These are phyloP conservation scores for Verbena officinalis DNA, from an alignment of 257 asterid genomes.

Conservation along the genomic window DNA sequence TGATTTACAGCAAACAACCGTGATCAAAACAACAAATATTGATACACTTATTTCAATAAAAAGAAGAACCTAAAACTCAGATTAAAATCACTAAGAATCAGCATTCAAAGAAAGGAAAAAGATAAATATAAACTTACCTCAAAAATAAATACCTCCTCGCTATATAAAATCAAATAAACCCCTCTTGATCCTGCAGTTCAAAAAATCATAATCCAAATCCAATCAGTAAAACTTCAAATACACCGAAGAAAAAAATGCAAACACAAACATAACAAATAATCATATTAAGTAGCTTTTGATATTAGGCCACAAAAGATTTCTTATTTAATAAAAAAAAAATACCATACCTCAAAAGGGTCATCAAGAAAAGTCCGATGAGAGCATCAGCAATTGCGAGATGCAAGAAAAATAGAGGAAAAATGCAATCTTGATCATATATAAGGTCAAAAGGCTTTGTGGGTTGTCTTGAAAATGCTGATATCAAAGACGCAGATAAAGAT, in stretches of 20 bases:
- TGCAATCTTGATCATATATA: slow-evolving; percentile 28
- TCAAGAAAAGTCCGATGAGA: slow-evolving; percentile 27
- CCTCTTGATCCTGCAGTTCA: slow-evolving; percentile 26
- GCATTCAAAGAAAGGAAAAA: slow-evolving; percentile 9
- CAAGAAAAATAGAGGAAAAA: slow-evolving; percentile 8
- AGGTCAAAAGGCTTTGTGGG: slow-evolving; percentile 8
- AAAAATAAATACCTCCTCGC: slow-evolving; percentile 15
- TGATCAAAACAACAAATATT: slow-evolving; percentile 12
- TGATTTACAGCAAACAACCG: slow-evolving; percentile 14
- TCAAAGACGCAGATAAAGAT: slow-evolving; percentile 28
- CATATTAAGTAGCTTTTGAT: not conserved
- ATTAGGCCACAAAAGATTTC: not conserved
- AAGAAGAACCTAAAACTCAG: not conserved
- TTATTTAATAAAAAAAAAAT: not conserved
- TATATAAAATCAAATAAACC: slow-evolving; percentile 14
- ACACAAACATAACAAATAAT: slow-evolving; percentile 8
- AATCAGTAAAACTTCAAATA: slow-evolving; percentile 30
- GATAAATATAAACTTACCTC: slow-evolving; percentile 29
- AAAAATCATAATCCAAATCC: slow-evolving; percentile 23
- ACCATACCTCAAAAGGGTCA: slow-evolving; percentile 37
- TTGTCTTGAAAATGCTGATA: slow-evolving; percentile 22
- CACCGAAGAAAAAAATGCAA: slow-evolving; percentile 8
- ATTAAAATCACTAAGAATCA: slow-evolving; percentile 11
- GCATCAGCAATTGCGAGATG: slow-evolving; percentile 13
- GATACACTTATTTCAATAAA: not conserved